These are phyloP conservation scores for Luffa aegyptiaca DNA, from an alignment of 306 rosid species.

Conservation along the genomic window DNA sequence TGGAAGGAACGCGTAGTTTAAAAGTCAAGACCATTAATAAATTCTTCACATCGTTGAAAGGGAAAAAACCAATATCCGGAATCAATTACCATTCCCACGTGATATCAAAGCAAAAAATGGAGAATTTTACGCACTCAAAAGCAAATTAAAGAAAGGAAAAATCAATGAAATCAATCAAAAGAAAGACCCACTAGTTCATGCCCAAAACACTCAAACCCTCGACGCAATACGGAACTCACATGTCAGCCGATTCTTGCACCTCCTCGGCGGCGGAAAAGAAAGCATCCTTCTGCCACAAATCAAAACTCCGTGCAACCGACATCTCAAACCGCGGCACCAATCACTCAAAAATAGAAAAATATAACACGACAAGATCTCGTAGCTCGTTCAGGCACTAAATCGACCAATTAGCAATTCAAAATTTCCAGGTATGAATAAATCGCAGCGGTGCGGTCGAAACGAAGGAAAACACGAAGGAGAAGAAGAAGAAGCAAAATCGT, in stretches of 20 bases:
- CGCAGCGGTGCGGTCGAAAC: neutral
- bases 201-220: slow-evolving; percentile 10
- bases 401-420: slow-evolving; percentile 7
- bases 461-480: neutral
- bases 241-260: slow-evolving; percentile 96
- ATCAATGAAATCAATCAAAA: neutral
- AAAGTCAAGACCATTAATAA: neutral
- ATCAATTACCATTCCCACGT: neutral
- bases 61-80: neutral
- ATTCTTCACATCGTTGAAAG: neutral
- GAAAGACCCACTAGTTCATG: neutral
- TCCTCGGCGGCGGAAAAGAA: slow-evolving; percentile 97
- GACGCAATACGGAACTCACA: slow-evolving; percentile 32
- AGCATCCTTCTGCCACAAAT: slow-evolving; percentile 86
- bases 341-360: neutral
- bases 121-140: slow-evolving; percentile 7
- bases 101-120: neutral
- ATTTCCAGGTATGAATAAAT: neutral
- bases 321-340: slow-evolving; percentile 22
- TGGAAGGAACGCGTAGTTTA: neutral
- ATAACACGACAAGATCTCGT: slow-evolving; percentile 4
- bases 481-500: neutral
- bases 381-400: slow-evolving; percentile 11
- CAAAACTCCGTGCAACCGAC: slow-evolving; percentile 83
- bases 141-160: slow-evolving; percentile 6